phyloP scores from a whole-genome alignment of 2,329 filamentous ascomycete genomes.

The Alternaria consortialis region DNA sequence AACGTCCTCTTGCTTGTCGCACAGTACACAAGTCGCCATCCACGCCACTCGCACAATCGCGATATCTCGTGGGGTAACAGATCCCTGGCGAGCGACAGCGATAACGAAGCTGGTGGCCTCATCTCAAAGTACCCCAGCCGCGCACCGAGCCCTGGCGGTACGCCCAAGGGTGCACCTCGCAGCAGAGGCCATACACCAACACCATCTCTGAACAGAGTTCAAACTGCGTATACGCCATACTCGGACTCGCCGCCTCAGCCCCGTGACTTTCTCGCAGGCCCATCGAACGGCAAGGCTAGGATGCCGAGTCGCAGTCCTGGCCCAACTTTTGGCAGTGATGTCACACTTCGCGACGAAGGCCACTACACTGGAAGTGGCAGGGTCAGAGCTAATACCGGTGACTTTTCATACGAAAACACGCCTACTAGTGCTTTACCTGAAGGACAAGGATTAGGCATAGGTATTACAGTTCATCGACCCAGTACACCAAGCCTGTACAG shows the following conservation, averaged over 20 bases:
- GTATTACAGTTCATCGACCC: background rate
- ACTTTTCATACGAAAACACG: slow-evolving; percentile 19
- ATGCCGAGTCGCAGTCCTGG: background rate
- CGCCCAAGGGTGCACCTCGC: background rate
- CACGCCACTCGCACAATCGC: slow-evolving; percentile 16
- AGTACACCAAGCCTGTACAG: slow-evolving; percentile 2
- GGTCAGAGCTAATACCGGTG: background rate
- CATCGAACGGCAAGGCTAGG: background rate
- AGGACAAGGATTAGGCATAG: background rate
- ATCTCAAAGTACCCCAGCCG: slow-evolving; percentile 12
- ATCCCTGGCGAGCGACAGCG: slow-evolving; percentile 3
- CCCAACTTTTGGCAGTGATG: background rate
- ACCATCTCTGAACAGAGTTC: slow-evolving; percentile 3
- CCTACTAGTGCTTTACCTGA: slow-evolving; percentile 3
- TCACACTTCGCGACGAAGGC: slow-evolving; percentile 2
- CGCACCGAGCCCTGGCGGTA: background rate
- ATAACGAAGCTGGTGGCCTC: slow-evolving; percentile 9
- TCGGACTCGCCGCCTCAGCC: slow-evolving; percentile 7
- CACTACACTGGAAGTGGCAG: background rate
- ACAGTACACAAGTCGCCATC: slow-evolving; percentile 14
- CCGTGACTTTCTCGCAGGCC: background rate
- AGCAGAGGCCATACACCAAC: background rate
- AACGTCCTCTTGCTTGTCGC: slow-evolving; percentile 25
- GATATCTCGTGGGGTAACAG: slow-evolving; percentile 17
- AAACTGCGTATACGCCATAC: slow-evolving; percentile 17